phyloP scores from a whole-genome alignment of 2,329 filamentous ascomycete species.

The Keithomyces neogunnii region DNA sequence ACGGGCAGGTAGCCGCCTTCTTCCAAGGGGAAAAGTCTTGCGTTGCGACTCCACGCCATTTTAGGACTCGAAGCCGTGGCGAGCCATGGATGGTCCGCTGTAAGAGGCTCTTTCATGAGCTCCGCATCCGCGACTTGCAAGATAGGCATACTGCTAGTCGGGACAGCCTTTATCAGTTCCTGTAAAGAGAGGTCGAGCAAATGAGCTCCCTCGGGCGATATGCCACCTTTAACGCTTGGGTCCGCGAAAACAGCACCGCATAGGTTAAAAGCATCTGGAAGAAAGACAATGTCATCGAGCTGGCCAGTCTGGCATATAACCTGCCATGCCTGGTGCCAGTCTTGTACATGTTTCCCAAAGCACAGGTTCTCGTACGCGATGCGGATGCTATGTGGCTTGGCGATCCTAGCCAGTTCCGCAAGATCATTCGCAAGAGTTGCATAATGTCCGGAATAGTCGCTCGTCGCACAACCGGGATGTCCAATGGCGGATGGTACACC shows the following conservation, averaged over 20 bases:
- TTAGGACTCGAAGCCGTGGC: conserved; percentile 3
- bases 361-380: conserved; percentile 15
- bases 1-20: conserved; percentile 18
- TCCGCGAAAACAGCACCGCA: conserved; percentile 5
- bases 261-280: conserved; percentile 22
- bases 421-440: background rate
- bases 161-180: background rate
- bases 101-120: conserved; percentile 1
- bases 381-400: conserved; percentile 4
- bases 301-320: conserved; percentile 4
- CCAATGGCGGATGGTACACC: conserved; percentile 8
- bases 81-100: conserved; percentile 4
- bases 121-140: conserved; percentile 15
- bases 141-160: conserved; percentile 7
- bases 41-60: conserved; percentile 12
- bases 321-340: conserved; percentile 11
- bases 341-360: conserved; percentile 8
- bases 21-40: conserved; percentile 12
- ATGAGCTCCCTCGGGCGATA: background rate
- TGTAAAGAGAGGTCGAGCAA: background rate
- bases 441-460: background rate
- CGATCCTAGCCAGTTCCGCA: conserved; percentile 1
- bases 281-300: conserved; percentile 7
- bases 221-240: background rate
- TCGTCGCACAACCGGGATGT: conserved; percentile 4